Evolutionary conservation across 2,329 filamentous ascomycete species (phyloP).

Genomic region (Beauveria bassiana): DNA sequence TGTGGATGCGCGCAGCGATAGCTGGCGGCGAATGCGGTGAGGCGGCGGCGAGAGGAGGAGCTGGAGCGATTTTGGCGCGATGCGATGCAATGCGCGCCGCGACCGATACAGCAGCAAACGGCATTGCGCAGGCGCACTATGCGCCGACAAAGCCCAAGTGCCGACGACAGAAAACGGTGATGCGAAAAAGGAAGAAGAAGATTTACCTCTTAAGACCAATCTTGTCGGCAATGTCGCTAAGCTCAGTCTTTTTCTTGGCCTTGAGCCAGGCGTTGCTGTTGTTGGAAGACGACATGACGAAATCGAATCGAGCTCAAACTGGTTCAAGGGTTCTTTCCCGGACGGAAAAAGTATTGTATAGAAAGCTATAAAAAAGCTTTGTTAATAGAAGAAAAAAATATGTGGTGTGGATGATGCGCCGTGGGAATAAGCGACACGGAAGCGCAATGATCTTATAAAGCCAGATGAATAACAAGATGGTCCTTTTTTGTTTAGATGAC

Average conservation of each 20-base stretch:
- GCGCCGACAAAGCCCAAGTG: background rate
- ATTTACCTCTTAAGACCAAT: constrained; percentile 68
- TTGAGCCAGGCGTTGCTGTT: constrained; percentile 63
- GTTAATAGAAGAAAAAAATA: constrained; percentile 1
- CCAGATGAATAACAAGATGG: constrained; percentile 1
- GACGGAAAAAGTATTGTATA: background rate
- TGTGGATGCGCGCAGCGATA: background rate
- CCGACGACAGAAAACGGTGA: background rate
- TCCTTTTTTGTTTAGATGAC: constrained; percentile 5
- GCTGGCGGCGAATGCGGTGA: constrained; percentile 1
- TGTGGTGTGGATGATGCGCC: constrained; percentile 1
- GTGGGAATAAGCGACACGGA: background rate
- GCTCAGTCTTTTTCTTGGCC: constrained; percentile 73
- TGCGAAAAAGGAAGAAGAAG: background rate
- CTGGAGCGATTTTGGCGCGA: constrained; percentile 1
- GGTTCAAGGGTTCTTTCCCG: background rate
- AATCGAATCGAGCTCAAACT: background rate
- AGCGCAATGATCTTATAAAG: background rate
- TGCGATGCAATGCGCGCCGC: constrained; percentile 4
- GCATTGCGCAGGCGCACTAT: background rate
- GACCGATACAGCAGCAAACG: background rate
- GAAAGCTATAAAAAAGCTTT: background rate
- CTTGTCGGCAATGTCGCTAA: constrained; percentile 64
- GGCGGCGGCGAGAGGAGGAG: constrained; percentile 1
- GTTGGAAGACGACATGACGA: constrained; percentile 20